Evolutionary conservation across 805 yeast species (phyloP).

Genomic region (Metschnikowia dekortorum): DNA sequence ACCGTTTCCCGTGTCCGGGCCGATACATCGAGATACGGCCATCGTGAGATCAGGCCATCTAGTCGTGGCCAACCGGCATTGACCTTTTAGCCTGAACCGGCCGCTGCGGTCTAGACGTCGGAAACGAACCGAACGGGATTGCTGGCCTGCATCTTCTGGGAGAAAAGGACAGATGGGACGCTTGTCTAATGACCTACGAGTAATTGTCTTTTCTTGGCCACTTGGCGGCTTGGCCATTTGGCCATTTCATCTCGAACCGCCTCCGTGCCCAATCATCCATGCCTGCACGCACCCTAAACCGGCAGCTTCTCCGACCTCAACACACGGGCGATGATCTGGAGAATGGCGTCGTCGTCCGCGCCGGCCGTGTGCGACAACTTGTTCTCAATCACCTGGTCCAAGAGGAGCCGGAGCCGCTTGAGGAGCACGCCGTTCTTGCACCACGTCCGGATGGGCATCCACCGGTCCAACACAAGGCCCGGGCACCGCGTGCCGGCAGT

Average conservation of each 20-base stretch:
- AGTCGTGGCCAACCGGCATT: too few species aligned
- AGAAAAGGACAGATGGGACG: too few species aligned
- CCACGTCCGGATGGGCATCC: constrained; percentile 92
- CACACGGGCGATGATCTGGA: constrained; percentile 19
- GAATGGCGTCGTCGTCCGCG: constrained; percentile 18
- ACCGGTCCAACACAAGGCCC: constrained; percentile 79
- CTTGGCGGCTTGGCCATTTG: too few species aligned
- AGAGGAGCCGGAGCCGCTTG: constrained; percentile 58
- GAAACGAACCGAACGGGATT: too few species aligned
- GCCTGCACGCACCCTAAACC: background rate
- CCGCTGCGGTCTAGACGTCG: too few species aligned
- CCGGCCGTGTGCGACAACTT: constrained; percentile 40
- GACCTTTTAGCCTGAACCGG: too few species aligned
- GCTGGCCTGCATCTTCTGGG: too few species aligned
- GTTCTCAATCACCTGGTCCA: constrained; percentile 64
- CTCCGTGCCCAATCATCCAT: background rate
- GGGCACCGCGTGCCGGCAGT: constrained; percentile 57
- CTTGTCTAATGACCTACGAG: too few species aligned
- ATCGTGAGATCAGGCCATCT: too few species aligned
- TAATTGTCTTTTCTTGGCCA: too few species aligned
- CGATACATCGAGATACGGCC: too few species aligned
- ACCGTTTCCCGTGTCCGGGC: too few species aligned
- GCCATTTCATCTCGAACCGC: background rate
- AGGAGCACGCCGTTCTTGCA: constrained; percentile 86
- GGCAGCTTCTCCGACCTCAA: background rate